Evolutionary conservation across 2,329 filamentous ascomycete genomes (phyloP), one percentile per base, ranked within the genome.

Genomic region (Pseudogymnoascus sp.): DNA sequence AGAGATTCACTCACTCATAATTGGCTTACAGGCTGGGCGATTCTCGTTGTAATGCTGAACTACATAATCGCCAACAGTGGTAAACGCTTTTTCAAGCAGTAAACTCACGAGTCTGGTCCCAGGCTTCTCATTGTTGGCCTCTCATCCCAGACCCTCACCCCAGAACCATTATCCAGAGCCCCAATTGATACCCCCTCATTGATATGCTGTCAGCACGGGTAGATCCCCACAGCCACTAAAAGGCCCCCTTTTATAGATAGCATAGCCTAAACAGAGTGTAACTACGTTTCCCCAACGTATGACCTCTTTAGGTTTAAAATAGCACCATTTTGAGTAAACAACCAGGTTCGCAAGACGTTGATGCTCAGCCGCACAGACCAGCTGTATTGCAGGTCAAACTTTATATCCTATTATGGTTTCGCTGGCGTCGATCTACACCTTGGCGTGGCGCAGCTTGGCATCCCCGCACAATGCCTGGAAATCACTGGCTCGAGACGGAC

Each of bases 401-500:
- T 31, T 31, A 52, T 52, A 52, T 52, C 45, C 45, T 52, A 31
- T 52, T 52, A 52, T 52, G n/a, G 45, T 52, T 31, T 52, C 26
- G 10, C 45, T 29, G 14, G 26, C 45, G 45, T 52, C 45, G 45
- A 52, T 52, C 45, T 6, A 16, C 4, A 26, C 7, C 45, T 52
- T 31, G 45, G 45, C 45, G 45, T 31, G 45, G 45, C 45, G 45
- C 45, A 52, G 45, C 45, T 52, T 52, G 45, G 45, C 45, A 52
- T 52, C 45, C n/a, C 23, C 26, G 26, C 23, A 29, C 2, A 16
- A 52, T 31, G 1, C 14, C 8, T 19, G n/a, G n/a, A 31, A 31
- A 16, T 52, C 14, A 52, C 45, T 31, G 45, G 45, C 12, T 23
- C 6, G 7, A 3, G 26, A 16, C 23, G 2, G 41, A n/a, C 10